Percentiles rank a stretch among this genome's conserved stretches.
These are phyloP conservation scores for Xylaria cubensis DNA, from an alignment of 495 filamentous ascomycete genomes.

Conservation along the genomic window DNA sequence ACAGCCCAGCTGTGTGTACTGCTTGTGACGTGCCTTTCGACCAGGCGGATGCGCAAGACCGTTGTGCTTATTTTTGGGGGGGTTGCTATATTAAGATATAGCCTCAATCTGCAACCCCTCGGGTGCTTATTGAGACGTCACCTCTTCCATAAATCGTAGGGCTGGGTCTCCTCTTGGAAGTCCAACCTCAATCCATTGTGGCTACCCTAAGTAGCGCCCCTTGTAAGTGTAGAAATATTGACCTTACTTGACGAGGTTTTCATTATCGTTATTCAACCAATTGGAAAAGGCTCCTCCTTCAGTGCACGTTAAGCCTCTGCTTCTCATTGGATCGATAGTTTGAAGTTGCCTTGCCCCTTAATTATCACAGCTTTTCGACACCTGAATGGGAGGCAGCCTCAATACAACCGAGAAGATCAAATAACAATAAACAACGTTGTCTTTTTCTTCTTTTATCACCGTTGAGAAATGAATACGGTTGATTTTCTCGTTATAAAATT, in stretches of 20 bases:
- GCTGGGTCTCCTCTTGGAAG: background rate
- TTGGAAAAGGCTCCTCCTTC: background rate
- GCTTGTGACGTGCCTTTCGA: conserved; percentile 24
- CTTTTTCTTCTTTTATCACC: background rate
- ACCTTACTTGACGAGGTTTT: background rate
- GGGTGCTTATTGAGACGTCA: conserved; percentile 40
- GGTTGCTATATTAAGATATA: conserved; percentile 41
- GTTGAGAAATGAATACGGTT: background rate
- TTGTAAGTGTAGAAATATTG: background rate
- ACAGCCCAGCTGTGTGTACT: conserved; percentile 29
- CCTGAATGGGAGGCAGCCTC: background rate
- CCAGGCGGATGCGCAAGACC: conserved; percentile 2
- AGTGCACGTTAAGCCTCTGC: background rate
- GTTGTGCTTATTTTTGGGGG: conserved; percentile 35
- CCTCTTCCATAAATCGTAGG: conserved; percentile 25
- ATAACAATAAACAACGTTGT: background rate
- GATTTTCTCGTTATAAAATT: background rate
- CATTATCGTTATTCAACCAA: background rate
- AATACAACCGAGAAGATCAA: background rate
- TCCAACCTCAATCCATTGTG: conserved; percentile 18
- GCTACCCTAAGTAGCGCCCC: conserved; percentile 34
- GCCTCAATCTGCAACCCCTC: conserved; percentile 41
- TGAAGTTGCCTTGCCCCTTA: conserved; percentile 1
- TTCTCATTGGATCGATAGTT: conserved; percentile 10
- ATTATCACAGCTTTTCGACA: background rate